These are phyloP conservation scores for Paecilomyces formosus DNA, from an alignment of 2,329 filamentous ascomycete genomes.

Conservation along the genomic window DNA sequence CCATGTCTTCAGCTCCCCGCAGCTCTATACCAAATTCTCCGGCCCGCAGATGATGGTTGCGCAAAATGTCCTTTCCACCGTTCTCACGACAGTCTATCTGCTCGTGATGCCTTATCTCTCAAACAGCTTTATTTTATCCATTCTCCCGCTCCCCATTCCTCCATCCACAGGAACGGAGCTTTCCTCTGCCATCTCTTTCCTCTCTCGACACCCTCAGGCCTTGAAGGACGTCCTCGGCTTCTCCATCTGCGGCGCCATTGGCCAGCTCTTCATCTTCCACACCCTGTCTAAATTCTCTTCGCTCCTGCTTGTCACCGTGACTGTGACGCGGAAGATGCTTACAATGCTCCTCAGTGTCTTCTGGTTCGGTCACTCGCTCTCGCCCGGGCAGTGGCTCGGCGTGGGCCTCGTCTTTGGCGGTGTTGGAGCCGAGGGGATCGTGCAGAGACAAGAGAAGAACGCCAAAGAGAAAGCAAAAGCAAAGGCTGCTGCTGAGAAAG, in stretches of 20 bases:
- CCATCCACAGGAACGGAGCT: conserved; percentile 66
- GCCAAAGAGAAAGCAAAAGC: conserved; percentile 63
- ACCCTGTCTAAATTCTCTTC: conserved; percentile 89
- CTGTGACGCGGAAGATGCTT: conserved; percentile 96
- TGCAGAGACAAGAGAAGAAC: conserved; percentile 75
- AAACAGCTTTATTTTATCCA: conserved; percentile 56
- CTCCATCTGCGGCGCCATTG: conserved; percentile 79
- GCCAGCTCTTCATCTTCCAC: conserved; percentile 97
- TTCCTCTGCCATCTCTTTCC: conserved; percentile 68
- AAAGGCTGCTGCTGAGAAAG: conserved; percentile 7
- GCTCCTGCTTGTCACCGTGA: conserved; percentile 88
- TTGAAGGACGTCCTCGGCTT: conserved; percentile 87
- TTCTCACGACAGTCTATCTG: conserved; percentile 70
- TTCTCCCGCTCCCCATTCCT: conserved; percentile 56
- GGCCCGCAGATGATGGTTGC: conserved; percentile 99
- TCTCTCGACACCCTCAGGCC: conserved; percentile 70
- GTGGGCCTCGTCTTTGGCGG: conserved; percentile 91
- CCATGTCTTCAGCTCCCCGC: conserved; percentile 67
- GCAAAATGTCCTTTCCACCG: conserved; percentile 80
- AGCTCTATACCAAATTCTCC: conserved; percentile 65
- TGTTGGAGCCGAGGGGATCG: conserved; percentile 80
- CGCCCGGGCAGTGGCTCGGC: conserved; percentile 86
- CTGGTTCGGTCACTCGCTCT: conserved; percentile 84
- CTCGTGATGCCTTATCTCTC: conserved; percentile 70
- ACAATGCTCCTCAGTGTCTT: conserved; percentile 97